phyloP scores from a whole-genome alignment of 345 rosid species.

The Garcia nutans region DNA sequence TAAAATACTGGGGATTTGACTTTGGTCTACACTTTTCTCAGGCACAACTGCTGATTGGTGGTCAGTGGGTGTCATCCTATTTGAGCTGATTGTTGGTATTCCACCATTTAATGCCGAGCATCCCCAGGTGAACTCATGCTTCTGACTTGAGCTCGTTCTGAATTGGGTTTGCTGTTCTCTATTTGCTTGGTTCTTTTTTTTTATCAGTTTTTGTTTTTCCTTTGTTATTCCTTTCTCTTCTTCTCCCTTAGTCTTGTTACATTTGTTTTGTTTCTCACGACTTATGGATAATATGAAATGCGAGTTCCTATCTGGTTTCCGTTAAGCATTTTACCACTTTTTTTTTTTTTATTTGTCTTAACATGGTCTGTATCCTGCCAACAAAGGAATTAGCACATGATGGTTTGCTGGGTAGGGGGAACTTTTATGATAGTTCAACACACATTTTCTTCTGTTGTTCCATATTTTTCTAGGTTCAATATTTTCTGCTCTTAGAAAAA shows the following conservation, averaged over 20 bases:
- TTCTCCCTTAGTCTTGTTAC: too few relatives aligned
- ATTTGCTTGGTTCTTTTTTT: constrained; percentile 13
- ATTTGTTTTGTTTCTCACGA: too few relatives aligned
- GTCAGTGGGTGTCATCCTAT: constrained; percentile 96
- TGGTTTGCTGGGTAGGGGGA: not conserved
- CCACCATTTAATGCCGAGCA: constrained; percentile 99
- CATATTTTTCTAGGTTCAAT: not conserved
- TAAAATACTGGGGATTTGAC: not conserved
- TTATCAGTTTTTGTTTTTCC: not conserved
- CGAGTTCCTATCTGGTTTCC: not conserved
- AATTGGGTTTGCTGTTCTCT: not conserved
- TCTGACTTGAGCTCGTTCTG: constrained; percentile 14
- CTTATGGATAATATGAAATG: not conserved
- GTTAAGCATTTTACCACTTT: not conserved
- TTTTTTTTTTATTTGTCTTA: not conserved
- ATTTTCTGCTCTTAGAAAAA: not conserved
- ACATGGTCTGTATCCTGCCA: not conserved
- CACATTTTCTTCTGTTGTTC: not conserved
- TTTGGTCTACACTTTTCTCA: constrained; percentile 32
- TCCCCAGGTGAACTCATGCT: constrained; percentile 55
- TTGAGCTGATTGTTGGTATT: constrained; percentile 92
- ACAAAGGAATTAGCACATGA: not conserved
- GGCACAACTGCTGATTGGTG: constrained; percentile 99
- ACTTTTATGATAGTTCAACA: not conserved
- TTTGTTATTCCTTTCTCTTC: not conserved